Conservation (phyloP, 306 rosid species). For the Sicyos baderoa region DNA sequence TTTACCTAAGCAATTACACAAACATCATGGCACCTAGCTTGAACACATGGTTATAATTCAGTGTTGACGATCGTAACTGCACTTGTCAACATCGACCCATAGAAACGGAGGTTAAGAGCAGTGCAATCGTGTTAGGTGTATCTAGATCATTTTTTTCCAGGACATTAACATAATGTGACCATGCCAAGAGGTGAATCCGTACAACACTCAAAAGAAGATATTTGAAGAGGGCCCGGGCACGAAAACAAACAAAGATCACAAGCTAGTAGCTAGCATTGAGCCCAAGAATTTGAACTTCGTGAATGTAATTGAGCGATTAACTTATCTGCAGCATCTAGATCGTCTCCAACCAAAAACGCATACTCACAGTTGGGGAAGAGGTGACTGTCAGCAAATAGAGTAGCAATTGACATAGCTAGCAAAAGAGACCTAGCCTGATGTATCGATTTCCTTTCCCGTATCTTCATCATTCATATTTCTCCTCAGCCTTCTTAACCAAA, state of each 20-base stretch:
- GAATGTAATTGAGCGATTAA: neutral
- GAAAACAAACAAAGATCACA: neutral
- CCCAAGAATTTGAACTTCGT: neutral
- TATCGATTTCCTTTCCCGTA: conserved; percentile 69
- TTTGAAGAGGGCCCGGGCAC: neutral
- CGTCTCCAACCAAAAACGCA: conserved; percentile 9
- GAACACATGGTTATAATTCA: neutral
- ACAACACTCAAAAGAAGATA: neutral
- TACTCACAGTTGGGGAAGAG: conserved; percentile 5
- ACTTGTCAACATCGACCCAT: neutral
- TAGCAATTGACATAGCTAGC: neutral
- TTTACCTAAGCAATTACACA: neutral
- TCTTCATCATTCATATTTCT: conserved; percentile 69
- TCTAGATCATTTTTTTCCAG: neutral
- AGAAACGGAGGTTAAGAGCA: neutral
- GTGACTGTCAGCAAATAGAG: neutral
- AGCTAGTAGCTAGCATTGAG: neutral
- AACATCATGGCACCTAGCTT: neutral
- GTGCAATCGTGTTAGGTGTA: conserved; percentile 4
- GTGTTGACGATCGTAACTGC: neutral
- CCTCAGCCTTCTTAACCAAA: conserved; percentile 88
- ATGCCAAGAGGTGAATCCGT: neutral
- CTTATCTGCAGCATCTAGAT: neutral
- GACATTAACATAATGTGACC: neutral
- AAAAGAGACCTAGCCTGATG: conserved; percentile 36